Evolutionary conservation across 129 eudicot genomes (phyloP).

Genomic region (Calendula officinalis): DNA sequence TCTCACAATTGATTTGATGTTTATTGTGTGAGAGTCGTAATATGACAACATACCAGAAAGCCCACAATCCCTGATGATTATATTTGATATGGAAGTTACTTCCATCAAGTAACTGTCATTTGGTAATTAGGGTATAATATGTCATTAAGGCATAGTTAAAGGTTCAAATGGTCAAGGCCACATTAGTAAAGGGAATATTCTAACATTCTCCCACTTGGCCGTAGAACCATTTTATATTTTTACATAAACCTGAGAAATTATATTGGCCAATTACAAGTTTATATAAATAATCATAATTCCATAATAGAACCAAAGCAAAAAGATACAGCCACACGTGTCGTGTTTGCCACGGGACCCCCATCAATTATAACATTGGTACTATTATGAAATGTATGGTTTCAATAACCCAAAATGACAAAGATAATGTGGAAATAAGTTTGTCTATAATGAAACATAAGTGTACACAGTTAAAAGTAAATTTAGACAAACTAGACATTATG

Average conservation of each 20-base stretch:
- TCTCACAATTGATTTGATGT: neutral
- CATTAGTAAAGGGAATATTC: neutral
- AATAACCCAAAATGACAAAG: neutral
- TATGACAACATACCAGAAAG: neutral
- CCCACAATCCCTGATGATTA: neutral
- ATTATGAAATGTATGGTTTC: neutral
- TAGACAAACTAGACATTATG: neutral
- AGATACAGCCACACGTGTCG: neutral
- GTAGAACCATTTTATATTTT: neutral
- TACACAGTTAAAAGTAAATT: neutral
- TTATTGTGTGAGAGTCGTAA: neutral
- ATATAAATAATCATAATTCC: neutral
- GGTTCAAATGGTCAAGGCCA: neutral
- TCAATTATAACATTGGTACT: neutral
- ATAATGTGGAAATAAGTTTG: neutral
- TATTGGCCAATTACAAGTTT: neutral
- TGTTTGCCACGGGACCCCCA: neutral
- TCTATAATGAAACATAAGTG: slow-evolving; percentile 1
- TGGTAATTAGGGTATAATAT: neutral
- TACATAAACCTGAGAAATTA: neutral
- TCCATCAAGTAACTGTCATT: neutral
- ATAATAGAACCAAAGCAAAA: neutral
- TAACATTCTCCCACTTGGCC: slow-evolving; percentile 1
- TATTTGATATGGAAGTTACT: neutral
- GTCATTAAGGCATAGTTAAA: no score